Conservation (phyloP, 2,329 filamentous ascomycete genomes). For the Cladophialophora exuberans region DNA sequence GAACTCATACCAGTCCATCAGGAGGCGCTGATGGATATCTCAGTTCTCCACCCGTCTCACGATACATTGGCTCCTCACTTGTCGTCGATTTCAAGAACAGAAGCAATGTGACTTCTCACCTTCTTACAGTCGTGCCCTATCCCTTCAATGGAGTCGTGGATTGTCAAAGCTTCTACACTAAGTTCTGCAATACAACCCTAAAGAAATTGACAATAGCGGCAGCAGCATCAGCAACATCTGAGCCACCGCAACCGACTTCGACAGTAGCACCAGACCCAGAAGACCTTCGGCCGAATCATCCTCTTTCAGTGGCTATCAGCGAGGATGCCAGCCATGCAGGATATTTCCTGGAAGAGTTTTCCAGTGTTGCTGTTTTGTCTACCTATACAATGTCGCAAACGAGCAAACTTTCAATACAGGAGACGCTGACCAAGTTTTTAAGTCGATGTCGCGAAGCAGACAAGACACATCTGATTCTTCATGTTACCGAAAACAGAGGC, state of each 20-base stretch:
- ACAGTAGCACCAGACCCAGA: conserved; percentile 2
- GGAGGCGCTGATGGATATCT: neutral
- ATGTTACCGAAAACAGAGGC: conserved; percentile 64
- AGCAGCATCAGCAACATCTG: neutral
- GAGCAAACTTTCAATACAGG: conserved; percentile 24
- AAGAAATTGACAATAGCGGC: conserved; percentile 20
- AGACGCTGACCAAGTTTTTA: conserved; percentile 49
- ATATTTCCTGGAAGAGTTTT: conserved; percentile 47
- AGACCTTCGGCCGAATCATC: conserved; percentile 36
- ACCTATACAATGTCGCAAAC: conserved; percentile 44
- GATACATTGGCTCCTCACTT: conserved; percentile 2
- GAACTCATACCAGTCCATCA: too few species aligned
- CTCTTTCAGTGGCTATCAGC: conserved; percentile 40
- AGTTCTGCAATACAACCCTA: conserved; percentile 15
- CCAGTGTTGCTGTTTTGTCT: conserved; percentile 50
- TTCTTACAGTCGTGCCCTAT: neutral
- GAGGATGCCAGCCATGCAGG: conserved; percentile 44
- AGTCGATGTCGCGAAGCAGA: conserved; percentile 40
- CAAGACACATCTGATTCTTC: conserved; percentile 65
- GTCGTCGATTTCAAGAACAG: conserved; percentile 8
- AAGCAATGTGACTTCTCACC: neutral
- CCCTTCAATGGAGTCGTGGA: conserved; percentile 1
- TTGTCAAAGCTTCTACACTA: conserved; percentile 15
- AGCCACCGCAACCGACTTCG: conserved; percentile 26
- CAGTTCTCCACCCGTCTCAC: neutral